phyloP scores from a whole-genome alignment of 2,329 filamentous ascomycete genomes.

The Ceratocystis colombiana region DNA sequence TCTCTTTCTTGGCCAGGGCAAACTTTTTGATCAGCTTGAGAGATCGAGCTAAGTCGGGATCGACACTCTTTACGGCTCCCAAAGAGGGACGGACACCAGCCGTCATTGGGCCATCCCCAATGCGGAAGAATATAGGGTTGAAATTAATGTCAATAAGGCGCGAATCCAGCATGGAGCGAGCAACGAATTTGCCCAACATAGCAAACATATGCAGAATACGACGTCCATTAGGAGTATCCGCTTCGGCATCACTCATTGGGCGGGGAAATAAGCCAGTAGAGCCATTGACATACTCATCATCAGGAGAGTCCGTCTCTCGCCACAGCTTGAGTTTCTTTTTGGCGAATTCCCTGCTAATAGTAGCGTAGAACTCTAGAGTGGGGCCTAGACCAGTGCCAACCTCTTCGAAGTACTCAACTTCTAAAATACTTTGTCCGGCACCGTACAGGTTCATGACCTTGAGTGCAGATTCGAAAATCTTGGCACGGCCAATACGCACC shows the following conservation, averaged over 20 bases:
- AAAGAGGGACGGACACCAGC: constrained; percentile 66
- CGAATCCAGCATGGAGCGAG: constrained; percentile 95
- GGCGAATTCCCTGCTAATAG: constrained; percentile 90
- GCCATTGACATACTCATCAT: constrained; percentile 68
- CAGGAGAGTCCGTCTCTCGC: constrained; percentile 74
- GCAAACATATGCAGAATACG: constrained; percentile 82
- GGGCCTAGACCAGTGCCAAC: constrained; percentile 92
- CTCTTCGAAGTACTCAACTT: constrained; percentile 98
- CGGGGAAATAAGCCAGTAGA: constrained; percentile 81
- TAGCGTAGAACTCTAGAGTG: constrained; percentile 95
- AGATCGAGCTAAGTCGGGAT: constrained; percentile 74
- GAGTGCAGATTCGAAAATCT: constrained; percentile 89
- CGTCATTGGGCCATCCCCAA: constrained; percentile 58
- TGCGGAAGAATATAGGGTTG: constrained; percentile 95
- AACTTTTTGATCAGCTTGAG: constrained; percentile 82
- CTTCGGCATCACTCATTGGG: constrained; percentile 72
- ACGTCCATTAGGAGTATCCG: constrained; percentile 66
- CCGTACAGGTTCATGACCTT: constrained; percentile 99
- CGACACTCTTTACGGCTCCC: constrained; percentile 79
- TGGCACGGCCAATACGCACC: constrained; percentile 89
- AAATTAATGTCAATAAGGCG: constrained; percentile 96
- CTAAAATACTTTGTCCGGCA: constrained; percentile 86
- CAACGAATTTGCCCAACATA: constrained; percentile 92
- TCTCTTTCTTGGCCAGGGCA: constrained; percentile 66
- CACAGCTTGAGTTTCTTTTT: constrained; percentile 96